Evolutionary conservation across 371 early-diverging fungal genomes (phyloP).

Genomic region (Batrachochytrium dendrobatidis): DNA sequence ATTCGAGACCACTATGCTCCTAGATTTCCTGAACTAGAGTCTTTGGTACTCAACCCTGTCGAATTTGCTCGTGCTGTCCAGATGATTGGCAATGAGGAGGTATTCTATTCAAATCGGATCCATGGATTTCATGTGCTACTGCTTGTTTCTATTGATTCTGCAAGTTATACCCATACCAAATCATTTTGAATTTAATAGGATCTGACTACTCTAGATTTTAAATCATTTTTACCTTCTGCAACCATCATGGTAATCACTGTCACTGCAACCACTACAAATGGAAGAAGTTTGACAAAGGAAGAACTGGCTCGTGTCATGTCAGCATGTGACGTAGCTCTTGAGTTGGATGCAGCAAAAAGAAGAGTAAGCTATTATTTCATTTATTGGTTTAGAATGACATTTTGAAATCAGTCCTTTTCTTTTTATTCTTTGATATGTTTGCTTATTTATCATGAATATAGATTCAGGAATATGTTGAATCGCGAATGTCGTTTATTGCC

Average conservation of each 20-base stretch:
- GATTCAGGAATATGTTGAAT: conserved; percentile 85
- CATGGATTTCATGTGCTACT: background rate
- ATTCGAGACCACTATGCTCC: conserved; percentile 82
- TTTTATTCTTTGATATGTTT: background rate
- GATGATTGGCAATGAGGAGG: conserved; percentile 67
- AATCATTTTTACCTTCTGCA: conserved; percentile 70
- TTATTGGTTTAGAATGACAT: background rate
- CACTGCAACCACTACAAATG: conserved; percentile 79
- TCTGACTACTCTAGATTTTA: conserved; percentile 54
- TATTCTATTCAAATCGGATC: conserved; percentile 12
- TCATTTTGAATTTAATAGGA: conserved; percentile 21
- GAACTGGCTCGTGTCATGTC: conserved; percentile 64
- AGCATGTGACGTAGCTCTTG: conserved; percentile 74
- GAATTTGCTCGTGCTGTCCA: conserved; percentile 87
- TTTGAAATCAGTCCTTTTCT: background rate
- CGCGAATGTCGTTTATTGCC: conserved; percentile 85
- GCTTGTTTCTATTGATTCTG: background rate
- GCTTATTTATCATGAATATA: conserved; percentile 12
- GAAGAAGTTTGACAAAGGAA: conserved; percentile 50
- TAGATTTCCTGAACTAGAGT: conserved; percentile 87
- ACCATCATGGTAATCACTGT: conserved; percentile 90
- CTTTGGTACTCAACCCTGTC: conserved; percentile 73
- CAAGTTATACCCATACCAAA: background rate
- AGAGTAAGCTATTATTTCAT: conserved; percentile 29
- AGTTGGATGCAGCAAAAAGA: conserved; percentile 59